Percentiles rank a stretch among this genome's conserved stretches.
phyloP scores from a whole-genome alignment of 352 stramenopile genomes.

The Plasmopara viticola region DNA sequence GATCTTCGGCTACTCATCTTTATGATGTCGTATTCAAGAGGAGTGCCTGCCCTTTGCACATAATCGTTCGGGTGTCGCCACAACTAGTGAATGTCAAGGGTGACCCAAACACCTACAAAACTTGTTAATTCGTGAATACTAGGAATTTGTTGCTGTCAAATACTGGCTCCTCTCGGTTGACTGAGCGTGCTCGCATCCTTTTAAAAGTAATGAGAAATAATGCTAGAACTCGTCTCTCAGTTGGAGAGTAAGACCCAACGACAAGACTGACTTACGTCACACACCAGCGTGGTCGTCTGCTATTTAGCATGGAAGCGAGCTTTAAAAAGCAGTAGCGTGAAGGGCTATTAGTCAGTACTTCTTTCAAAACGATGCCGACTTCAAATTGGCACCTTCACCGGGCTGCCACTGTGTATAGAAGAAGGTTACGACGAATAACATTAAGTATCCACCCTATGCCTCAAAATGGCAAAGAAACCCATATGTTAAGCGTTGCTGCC shows the following conservation, averaged over 20 bases:
- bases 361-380: conserved; percentile 7
- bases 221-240: no score
- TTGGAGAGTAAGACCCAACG: conserved; percentile 49
- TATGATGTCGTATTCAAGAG: no score
- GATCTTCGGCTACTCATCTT: no score
- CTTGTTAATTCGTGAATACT: no score
- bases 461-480: conserved; percentile 1
- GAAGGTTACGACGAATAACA: conserved; percentile 49
- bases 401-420: conserved; percentile 60
- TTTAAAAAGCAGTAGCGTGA: conserved; percentile 29
- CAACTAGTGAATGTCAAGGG: no score
- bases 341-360: not conserved
- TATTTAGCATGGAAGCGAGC: conserved; percentile 69
- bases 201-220: no score
- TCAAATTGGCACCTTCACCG: conserved; percentile 44
- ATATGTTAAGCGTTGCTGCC: conserved; percentile 16
- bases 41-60: no score
- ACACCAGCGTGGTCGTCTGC: conserved; percentile 55
- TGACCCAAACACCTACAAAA: no score
- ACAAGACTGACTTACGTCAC: conserved; percentile 64
- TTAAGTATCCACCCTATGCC: conserved; percentile 36
- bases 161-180: no score
- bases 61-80: no score
- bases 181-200: no score
- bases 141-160: no score